Conservation (phyloP, 768 basidiomycete genomes). For the Lactifluus pinguis region DNA sequence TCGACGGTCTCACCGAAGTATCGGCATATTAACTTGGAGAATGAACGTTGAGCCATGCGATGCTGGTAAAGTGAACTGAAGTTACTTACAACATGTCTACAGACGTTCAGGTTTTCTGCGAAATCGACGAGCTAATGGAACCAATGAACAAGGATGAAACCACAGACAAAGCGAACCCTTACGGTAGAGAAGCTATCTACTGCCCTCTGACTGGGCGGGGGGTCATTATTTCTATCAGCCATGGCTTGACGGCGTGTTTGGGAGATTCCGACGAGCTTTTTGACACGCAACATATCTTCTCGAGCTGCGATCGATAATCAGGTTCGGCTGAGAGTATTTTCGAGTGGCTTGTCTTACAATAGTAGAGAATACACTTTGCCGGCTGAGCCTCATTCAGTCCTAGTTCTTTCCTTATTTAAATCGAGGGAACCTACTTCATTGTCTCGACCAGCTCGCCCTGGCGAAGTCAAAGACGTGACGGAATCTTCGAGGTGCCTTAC, state of each 20-base stretch:
- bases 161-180: conserved; percentile 20
- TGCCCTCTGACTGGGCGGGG: conserved; percentile 57
- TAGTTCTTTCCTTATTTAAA: not conserved
- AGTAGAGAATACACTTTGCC: conserved; percentile 74
- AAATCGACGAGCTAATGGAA: conserved; percentile 36
- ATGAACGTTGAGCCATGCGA: not conserved
- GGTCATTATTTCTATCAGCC: conserved; percentile 39
- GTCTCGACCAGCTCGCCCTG: conserved; percentile 75
- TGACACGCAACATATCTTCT: conserved; percentile 58
- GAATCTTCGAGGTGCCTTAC: conserved; percentile 8
- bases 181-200: conserved; percentile 57
- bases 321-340: not conserved
- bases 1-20: conserved; percentile 73
- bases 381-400: conserved; percentile 35
- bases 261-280: conserved; percentile 39
- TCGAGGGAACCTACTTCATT: conserved; percentile 41
- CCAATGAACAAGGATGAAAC: conserved; percentile 25
- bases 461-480: conserved; percentile 8
- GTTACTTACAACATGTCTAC: conserved; percentile 60
- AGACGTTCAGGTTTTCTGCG: conserved; percentile 49
- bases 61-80: not conserved
- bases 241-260: conserved; percentile 37
- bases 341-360: conserved; percentile 42
- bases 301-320: conserved; percentile 39
- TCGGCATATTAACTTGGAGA: conserved; percentile 55